Evolutionary conservation across 2,329 filamentous ascomycete species (phyloP).

Genomic region (Lecanicillium sp.): DNA sequence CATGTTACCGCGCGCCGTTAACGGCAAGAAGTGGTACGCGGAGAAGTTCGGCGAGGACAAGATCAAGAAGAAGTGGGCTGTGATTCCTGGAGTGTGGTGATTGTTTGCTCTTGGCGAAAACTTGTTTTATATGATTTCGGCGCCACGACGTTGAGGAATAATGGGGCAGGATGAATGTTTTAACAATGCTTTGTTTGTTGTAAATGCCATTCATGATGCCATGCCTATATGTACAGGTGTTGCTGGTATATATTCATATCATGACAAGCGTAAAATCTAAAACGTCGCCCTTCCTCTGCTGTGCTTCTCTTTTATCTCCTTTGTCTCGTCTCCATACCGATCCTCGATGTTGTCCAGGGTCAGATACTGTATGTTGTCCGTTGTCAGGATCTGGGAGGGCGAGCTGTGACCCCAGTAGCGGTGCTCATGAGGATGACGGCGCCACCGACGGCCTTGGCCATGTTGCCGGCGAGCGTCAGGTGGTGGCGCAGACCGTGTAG

Average conservation of each 20-base stretch:
- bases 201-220: too few relatives aligned
- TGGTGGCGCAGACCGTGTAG: constrained; percentile 61
- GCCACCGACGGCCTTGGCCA: constrained; percentile 61
- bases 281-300: too few relatives aligned
- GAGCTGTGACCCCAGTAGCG: constrained; percentile 75
- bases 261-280: too few relatives aligned
- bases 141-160: too few relatives aligned
- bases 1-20: constrained; percentile 82
- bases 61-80: constrained; percentile 67
- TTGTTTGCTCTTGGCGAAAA: too few relatives aligned
- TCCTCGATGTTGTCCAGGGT: constrained; percentile 73
- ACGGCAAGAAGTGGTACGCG: constrained; percentile 79
- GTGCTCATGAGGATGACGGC: constrained; percentile 71
- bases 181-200: too few relatives aligned
- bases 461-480: constrained; percentile 59
- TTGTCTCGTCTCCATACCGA: too few relatives aligned
- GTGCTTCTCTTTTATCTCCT: too few relatives aligned
- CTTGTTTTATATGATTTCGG: too few relatives aligned
- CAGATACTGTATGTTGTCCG: constrained; percentile 65
- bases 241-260: too few relatives aligned
- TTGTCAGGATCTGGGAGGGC: constrained; percentile 56
- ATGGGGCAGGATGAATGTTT: too few relatives aligned
- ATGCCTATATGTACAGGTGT: too few relatives aligned
- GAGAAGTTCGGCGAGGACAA: constrained; percentile 81
- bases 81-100: constrained; percentile 50